These are phyloP conservation scores for Fonsecaea pedrosoi DNA, from an alignment of 2,329 filamentous ascomycete genomes.

Conservation along the genomic window DNA sequence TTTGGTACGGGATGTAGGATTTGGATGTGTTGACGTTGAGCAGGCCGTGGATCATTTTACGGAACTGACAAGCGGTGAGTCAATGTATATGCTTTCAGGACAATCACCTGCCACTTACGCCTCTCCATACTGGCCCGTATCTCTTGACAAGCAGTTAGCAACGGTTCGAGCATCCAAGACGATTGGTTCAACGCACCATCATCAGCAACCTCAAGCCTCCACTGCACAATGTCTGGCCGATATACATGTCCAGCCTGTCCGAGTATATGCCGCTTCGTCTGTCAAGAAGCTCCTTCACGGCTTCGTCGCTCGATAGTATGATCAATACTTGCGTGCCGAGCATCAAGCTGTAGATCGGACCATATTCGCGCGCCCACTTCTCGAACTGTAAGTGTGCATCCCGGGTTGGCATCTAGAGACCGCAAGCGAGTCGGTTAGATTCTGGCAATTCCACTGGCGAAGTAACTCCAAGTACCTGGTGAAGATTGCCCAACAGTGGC, in stretches of 20 bases:
- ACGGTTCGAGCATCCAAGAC: neutral
- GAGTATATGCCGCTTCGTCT: slow-evolving; percentile 60
- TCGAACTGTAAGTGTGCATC: slow-evolving; percentile 56
- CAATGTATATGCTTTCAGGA: neutral
- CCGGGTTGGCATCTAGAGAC: slow-evolving; percentile 49
- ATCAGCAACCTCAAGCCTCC: slow-evolving; percentile 43
- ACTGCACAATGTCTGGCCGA: slow-evolving; percentile 49
- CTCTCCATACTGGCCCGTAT: slow-evolving; percentile 43
- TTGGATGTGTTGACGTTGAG: slow-evolving; percentile 57
- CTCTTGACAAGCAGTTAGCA: slow-evolving; percentile 19
- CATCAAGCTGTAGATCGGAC: slow-evolving; percentile 60
- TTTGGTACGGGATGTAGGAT: slow-evolving; percentile 62
- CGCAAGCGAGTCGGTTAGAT: neutral
- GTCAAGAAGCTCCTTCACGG: slow-evolving; percentile 61
- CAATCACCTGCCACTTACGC: slow-evolving; percentile 2
- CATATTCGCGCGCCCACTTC: slow-evolving; percentile 61
- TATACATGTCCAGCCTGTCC: slow-evolving; percentile 54
- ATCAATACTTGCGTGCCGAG: slow-evolving; percentile 58
- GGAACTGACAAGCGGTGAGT: slow-evolving; percentile 30
- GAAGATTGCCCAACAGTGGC: slow-evolving; percentile 60
- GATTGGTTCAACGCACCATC: slow-evolving; percentile 38
- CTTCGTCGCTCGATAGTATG: slow-evolving; percentile 54
- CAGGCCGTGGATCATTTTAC: slow-evolving; percentile 52
- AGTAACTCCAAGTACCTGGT: slow-evolving; percentile 43
- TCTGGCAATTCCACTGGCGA: slow-evolving; percentile 13